Evolutionary conservation across 2,329 filamentous ascomycete species (phyloP).

Genomic region (Dryadomyces sulphureus): DNA sequence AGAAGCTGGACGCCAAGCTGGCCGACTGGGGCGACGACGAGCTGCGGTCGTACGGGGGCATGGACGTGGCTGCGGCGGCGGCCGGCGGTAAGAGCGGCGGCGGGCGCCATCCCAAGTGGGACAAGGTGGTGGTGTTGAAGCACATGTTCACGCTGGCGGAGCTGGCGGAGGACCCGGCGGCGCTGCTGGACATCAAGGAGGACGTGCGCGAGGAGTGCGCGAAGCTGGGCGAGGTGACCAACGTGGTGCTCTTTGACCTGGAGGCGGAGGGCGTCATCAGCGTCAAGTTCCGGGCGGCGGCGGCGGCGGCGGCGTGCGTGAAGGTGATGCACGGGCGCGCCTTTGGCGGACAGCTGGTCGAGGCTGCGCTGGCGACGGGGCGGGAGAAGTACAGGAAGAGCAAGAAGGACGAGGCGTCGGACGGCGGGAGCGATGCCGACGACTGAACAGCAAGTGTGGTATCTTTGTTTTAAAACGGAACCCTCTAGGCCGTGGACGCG

Average conservation of each 20-base stretch:
- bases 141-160: constrained; percentile 87
- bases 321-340: constrained; percentile 63
- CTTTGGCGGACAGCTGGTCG: constrained; percentile 58
- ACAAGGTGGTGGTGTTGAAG: constrained; percentile 75
- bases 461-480: no score
- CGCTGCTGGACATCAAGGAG: constrained; percentile 81
- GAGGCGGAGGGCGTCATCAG: constrained; percentile 75
- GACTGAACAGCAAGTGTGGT: no score
- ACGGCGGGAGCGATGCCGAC: constrained; percentile 7
- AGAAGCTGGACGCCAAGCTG: constrained; percentile 81
- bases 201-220: constrained; percentile 83
- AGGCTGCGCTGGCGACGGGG: constrained; percentile 57
- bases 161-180: constrained; percentile 70
- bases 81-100: constrained; percentile 19
- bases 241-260: constrained; percentile 77
- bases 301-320: constrained; percentile 60
- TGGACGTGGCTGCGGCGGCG: no score
- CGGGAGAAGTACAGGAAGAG: constrained; percentile 41
- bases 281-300: constrained; percentile 61
- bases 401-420: constrained; percentile 9
- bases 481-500: no score
- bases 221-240: constrained; percentile 77
- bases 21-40: constrained; percentile 94
- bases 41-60: constrained; percentile 28
- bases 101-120: constrained; percentile 34